Evolutionary conservation across 2,329 filamentous ascomycete species (phyloP).

Genomic region (Talaromyces sp.): DNA sequence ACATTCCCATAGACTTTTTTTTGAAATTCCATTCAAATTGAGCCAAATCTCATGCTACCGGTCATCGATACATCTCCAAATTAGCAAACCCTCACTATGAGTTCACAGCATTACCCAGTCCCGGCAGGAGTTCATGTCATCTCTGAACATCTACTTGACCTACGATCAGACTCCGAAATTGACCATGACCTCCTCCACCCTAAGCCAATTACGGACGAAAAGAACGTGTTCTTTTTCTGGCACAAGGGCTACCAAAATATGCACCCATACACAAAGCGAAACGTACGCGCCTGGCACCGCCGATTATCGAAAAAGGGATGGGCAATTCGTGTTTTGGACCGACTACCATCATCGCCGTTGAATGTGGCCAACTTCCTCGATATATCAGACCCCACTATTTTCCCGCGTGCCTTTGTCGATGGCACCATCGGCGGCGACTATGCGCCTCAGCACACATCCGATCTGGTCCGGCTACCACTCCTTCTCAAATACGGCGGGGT

Average conservation of each 20-base stretch:
- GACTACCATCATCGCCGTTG: slow-evolving; percentile 38
- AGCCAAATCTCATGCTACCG: background rate
- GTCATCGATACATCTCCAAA: background rate
- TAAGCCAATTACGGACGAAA: slow-evolving; percentile 37
- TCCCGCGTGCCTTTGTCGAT: slow-evolving; percentile 50
- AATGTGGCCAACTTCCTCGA: slow-evolving; percentile 50
- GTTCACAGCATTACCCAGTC: slow-evolving; percentile 11
- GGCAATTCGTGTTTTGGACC: slow-evolving; percentile 51
- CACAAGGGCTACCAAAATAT: slow-evolving; percentile 47
- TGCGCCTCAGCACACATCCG: slow-evolving; percentile 52
- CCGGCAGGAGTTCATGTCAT: slow-evolving; percentile 42
- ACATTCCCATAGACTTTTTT: background rate
- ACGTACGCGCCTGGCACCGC: slow-evolving; percentile 51
- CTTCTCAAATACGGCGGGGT: slow-evolving; percentile 55
- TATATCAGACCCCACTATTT: slow-evolving; percentile 37
- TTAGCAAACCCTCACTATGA: background rate
- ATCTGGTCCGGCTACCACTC: slow-evolving; percentile 55
- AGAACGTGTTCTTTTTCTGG: slow-evolving; percentile 60
- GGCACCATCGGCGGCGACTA: slow-evolving; percentile 48
- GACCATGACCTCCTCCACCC: slow-evolving; percentile 42
- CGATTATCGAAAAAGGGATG: slow-evolving; percentile 51
- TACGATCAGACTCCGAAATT: slow-evolving; percentile 44
- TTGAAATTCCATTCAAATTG: background rate
- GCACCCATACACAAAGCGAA: slow-evolving; percentile 51
- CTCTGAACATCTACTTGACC: slow-evolving; percentile 39